Base-by-base conservation (phyloP, 164 flowering plant species). In the Tetracentron sinense region DNA sequence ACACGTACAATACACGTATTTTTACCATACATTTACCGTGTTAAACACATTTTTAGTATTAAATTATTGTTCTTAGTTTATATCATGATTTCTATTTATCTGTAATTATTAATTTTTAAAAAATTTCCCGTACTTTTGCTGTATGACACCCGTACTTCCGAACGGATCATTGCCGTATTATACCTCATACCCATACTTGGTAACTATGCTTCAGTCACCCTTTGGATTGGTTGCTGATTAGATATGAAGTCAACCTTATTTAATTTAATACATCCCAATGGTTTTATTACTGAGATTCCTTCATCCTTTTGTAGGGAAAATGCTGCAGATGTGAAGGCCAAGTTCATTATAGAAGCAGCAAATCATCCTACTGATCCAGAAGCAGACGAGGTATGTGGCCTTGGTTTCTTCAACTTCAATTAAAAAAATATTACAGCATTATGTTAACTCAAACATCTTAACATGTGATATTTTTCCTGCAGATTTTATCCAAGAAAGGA, bases 331-430 rank as follows among this genome's bases (percentile, higher is more conserved):
- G 89, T 88, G 65, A 88, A 70, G 72, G 92, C 96, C 28, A 88
- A 81, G 63, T 88, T 78, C 79, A 78, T 88, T 19, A 72, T 86
- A 17, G 88, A 88, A 75, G 96, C 87, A 47, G 92, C 96, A 48
- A 88, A 88, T 69, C 96, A 88, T 66, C 96, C 96, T 20, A 80
- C 86, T 33, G 96, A 88, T 74, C 92, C 92, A 25, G 96, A 86
- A 55, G 92, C 96, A 1, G 96, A 86, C 66, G 92, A 88, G 87
- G 96, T 88, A 68, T 63, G 15, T 38, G 44, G 44, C 44, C n/a
- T 27, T 20, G 16, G 21, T 69, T 55, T 3, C 11, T 3, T 21
- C 16, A 26, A 12, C 30, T 14, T 3, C 16, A 27, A n/a, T n/a
- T n/a, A n/a, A 26, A 7, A 53, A 26, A 16, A 15, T 27, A 26